Evolutionary conservation across 1,284 basidiomycete species (phyloP).

Genomic region (Puccinia coronata): DNA sequence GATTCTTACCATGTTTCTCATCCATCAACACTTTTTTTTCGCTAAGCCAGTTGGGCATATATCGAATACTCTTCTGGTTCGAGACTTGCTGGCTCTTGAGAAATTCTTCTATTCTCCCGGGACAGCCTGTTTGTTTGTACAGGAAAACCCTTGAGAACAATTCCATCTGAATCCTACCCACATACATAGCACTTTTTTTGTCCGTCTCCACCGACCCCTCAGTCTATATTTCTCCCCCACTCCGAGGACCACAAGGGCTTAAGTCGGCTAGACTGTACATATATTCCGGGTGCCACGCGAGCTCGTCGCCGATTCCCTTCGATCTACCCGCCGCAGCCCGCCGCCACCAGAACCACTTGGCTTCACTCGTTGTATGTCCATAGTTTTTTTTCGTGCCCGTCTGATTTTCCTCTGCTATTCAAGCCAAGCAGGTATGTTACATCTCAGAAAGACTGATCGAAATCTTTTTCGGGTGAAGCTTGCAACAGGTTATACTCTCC

Average conservation of each 20-base stretch:
- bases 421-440: no score
- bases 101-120: neutral
- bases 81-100: neutral
- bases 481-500: neutral
- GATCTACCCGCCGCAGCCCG: slow-evolving; percentile 13
- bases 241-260: neutral
- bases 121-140: neutral
- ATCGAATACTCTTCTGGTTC: neutral
- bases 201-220: neutral
- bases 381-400: neutral
- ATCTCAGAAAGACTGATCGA: neutral
- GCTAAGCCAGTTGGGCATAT: neutral
- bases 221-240: neutral
- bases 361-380: neutral
- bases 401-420: neutral
- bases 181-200: no score
- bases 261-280: neutral
- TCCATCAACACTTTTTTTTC: neutral
- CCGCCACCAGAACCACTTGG: neutral
- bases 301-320: neutral
- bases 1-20: neutral
- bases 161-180: neutral
- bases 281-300: slow-evolving; percentile 1
- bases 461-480: neutral
- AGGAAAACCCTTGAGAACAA: neutral